These are phyloP conservation scores for Chimonanthus praecox DNA, from an alignment of 164 flowering plant genomes.

Conservation along the genomic window DNA sequence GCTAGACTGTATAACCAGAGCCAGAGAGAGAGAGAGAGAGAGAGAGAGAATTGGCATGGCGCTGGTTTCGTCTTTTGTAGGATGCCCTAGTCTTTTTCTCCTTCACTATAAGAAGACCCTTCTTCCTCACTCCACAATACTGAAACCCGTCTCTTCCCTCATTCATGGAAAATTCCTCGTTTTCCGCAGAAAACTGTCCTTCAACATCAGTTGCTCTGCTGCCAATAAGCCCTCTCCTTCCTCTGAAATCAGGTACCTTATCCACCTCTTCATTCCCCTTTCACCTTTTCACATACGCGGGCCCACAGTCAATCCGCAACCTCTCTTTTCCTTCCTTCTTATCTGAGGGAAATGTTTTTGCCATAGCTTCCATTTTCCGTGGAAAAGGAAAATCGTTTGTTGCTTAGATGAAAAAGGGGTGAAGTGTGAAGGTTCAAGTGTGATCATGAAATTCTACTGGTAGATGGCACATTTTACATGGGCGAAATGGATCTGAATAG, in stretches of 20 bases:
- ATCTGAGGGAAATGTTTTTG: too few relatives aligned
- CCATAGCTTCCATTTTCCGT: too few relatives aligned
- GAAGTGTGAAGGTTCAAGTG: too few relatives aligned
- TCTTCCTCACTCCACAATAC: constrained; percentile 11
- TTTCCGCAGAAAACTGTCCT: constrained; percentile 7
- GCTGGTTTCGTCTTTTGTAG: constrained; percentile 2
- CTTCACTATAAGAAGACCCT: constrained; percentile 1
- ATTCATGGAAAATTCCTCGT: constrained; percentile 1
- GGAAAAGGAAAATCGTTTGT: too few relatives aligned
- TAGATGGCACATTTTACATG: too few relatives aligned
- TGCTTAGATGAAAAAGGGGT: too few relatives aligned
- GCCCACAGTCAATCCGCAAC: too few relatives aligned
- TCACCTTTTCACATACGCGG: background rate
- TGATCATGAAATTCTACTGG: too few relatives aligned
- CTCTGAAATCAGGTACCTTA: constrained; percentile 36
- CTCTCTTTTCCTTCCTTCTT: too few relatives aligned
- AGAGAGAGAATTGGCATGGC: background rate
- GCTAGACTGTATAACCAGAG: background rate
- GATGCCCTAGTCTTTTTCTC: constrained; percentile 12
- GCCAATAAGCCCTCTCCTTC: constrained; percentile 45
- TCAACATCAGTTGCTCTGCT: constrained; percentile 41
- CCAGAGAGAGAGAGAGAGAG: background rate
- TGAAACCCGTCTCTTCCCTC: background rate
- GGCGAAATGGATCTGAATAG: too few relatives aligned
- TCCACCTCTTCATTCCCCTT: background rate